phyloP scores from a whole-genome alignment of 257 asterid species.

The Dorcoceras hygrometricum region DNA sequence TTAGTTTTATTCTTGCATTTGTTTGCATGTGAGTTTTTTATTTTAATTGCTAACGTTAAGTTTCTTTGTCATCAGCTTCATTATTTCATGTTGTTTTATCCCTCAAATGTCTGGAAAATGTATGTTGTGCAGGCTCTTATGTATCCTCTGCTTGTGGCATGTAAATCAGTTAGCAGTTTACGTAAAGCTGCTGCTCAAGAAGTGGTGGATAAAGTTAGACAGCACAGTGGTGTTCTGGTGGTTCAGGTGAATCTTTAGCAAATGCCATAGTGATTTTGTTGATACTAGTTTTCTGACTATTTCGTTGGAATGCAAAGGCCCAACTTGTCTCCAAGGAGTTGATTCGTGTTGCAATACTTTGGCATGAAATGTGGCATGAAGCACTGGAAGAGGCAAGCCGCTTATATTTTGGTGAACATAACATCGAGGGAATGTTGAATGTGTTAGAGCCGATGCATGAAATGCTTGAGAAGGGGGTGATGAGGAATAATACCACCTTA shows the following conservation, averaged over 20 bases:
- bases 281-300: constrained; percentile 31
- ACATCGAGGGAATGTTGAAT: constrained; percentile 94
- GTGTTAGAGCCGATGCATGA: constrained; percentile 92
- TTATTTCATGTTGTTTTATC: not conserved
- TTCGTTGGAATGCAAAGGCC: constrained; percentile 55
- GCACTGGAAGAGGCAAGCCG: constrained; percentile 99
- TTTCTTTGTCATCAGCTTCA: not conserved
- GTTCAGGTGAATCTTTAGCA: constrained; percentile 69
- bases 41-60: not conserved
- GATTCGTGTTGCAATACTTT: constrained; percentile 95
- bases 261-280: constrained; percentile 9
- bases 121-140: constrained; percentile 82
- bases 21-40: constrained; percentile 5
- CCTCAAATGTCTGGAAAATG: constrained; percentile 7
- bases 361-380: constrained; percentile 99
- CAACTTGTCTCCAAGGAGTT: constrained; percentile 97
- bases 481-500: constrained; percentile 70
- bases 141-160: constrained; percentile 99
- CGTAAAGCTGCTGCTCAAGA: constrained; percentile 97
- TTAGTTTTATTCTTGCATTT: constrained; percentile 8
- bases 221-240: constrained; percentile 92
- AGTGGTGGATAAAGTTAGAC: constrained; percentile 95
- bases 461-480: constrained; percentile 93
- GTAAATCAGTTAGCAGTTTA: constrained; percentile 89
- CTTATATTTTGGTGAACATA: constrained; percentile 93